phyloP scores from a whole-genome alignment of 2,329 filamentous ascomycete genomes.

The Plenodomus biglobosus region DNA sequence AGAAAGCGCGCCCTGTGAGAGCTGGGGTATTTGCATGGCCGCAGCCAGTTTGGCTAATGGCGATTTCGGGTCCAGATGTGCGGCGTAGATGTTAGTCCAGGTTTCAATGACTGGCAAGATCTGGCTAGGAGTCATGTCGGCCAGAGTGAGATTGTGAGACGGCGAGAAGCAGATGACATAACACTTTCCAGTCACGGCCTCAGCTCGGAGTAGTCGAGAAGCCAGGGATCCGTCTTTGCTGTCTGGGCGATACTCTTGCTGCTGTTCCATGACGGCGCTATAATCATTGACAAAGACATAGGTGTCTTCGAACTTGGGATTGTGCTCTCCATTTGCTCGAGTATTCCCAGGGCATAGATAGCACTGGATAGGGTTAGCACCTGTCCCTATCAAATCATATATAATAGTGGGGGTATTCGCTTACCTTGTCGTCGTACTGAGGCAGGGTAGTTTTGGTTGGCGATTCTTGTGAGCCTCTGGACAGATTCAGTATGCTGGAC shows the following conservation, averaged over 20 bases:
- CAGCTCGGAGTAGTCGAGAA: conserved; percentile 74
- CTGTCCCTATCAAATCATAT: conserved; percentile 3
- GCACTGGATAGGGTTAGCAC: conserved; percentile 59
- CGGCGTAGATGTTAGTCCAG: conserved; percentile 88
- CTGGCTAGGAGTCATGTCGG: conserved; percentile 76
- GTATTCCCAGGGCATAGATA: conserved; percentile 93
- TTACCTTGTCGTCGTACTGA: conserved; percentile 70
- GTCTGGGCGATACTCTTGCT: conserved; percentile 70
- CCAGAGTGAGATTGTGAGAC: conserved; percentile 86
- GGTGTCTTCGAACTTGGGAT: conserved; percentile 82
- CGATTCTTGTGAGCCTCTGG: conserved; percentile 52
- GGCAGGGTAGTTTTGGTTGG: conserved; percentile 59
- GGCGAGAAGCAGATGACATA: conserved; percentile 95
- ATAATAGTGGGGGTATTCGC: conserved; percentile 4
- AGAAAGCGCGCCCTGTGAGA: conserved; percentile 48
- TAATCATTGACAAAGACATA: conserved; percentile 98
- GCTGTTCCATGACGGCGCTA: conserved; percentile 91
- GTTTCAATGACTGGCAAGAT: conserved; percentile 83
- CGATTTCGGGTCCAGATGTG: conserved; percentile 73
- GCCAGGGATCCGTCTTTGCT: conserved; percentile 61
- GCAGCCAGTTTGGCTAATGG: conserved; percentile 57
- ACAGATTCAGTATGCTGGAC: conserved; percentile 10
- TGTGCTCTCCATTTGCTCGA: conserved; percentile 81
- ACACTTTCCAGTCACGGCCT: conserved; percentile 90
- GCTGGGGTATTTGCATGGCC: conserved; percentile 51